These are phyloP conservation scores for Pseudogymnoascus sp. DNA, from an alignment of 2,329 filamentous ascomycete genomes.

Conservation along the genomic window DNA sequence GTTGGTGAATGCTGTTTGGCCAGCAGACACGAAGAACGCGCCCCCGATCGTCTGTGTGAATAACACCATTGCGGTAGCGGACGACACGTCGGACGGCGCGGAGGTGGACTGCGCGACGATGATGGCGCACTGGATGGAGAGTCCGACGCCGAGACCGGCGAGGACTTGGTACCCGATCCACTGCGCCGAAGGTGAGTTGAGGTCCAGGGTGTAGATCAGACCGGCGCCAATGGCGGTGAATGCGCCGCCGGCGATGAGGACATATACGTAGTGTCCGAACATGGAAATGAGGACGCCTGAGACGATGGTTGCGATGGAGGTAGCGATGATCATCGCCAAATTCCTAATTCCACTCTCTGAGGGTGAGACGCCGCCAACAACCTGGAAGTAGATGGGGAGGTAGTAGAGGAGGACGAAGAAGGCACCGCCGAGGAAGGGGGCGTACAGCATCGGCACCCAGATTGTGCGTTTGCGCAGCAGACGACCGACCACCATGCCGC, in stretches of 20 bases:
- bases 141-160: conserved; percentile 46
- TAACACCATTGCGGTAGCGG: conserved; percentile 38
- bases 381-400: conserved; percentile 24
- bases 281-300: conserved; percentile 27
- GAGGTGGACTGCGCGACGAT: conserved; percentile 32
- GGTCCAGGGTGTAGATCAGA: conserved; percentile 45
- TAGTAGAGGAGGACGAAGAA: conserved; percentile 14
- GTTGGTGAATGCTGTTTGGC: conserved; percentile 40
- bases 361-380: conserved; percentile 15
- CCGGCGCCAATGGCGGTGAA: conserved; percentile 37
- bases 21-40: conserved; percentile 41
- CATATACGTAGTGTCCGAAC: conserved; percentile 30
- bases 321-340: conserved; percentile 19
- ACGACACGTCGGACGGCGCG: conserved; percentile 34
- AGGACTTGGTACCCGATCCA: conserved; percentile 55
- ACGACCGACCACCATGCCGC: neutral
- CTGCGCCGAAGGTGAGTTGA: conserved; percentile 36
- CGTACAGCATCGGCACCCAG: conserved; percentile 32
- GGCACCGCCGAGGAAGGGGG: neutral
- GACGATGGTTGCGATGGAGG: conserved; percentile 28
- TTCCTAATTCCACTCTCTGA: conserved; percentile 19
- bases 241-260: conserved; percentile 26
- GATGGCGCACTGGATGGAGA: conserved; percentile 41
- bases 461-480: conserved; percentile 15
- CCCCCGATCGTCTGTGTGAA: conserved; percentile 44